A percentile compares a stretch with the other conserved stretches of the same genome.
Evolutionary conservation across 345 rosid genomes (phyloP).

Genomic region (Luvunga scandens): DNA sequence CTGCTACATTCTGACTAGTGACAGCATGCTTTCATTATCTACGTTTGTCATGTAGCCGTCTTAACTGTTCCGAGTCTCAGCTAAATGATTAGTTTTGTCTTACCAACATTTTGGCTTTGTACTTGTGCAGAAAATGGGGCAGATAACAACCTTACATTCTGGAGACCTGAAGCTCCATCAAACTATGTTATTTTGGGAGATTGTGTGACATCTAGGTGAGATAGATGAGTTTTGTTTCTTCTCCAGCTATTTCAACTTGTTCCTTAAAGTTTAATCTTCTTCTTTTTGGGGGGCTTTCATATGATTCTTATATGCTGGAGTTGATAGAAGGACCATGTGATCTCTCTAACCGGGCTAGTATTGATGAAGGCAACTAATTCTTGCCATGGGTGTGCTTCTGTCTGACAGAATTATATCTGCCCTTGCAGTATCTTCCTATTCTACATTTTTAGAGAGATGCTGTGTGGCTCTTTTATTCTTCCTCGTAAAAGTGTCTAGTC

Average conservation of each 20-base stretch:
- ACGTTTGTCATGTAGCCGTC: background rate
- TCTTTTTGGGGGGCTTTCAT: background rate
- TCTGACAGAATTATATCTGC: background rate
- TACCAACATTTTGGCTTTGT: slow-evolving; percentile 1
- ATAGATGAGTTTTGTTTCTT: background rate
- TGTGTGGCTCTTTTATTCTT: background rate
- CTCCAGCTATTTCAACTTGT: background rate
- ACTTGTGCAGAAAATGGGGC: slow-evolving; percentile 66
- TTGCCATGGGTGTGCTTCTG: background rate
- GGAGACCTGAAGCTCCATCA: slow-evolving; percentile 96
- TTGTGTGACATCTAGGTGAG: slow-evolving; percentile 95
- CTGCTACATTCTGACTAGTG: background rate
- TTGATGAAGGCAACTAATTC: background rate
- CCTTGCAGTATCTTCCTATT: background rate
- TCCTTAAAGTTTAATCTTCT: background rate
- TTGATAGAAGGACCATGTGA: background rate
- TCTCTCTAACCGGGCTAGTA: background rate
- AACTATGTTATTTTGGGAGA: slow-evolving; percentile 96
- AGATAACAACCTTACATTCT: slow-evolving; percentile 74
- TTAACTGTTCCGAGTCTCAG: slow-evolving; percentile 1
- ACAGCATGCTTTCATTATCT: background rate
- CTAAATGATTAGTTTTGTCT: background rate
- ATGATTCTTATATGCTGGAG: background rate
- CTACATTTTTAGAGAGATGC: background rate
- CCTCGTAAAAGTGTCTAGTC: background rate